A percentile compares a stretch with the other conserved stretches of the same genome.
These are phyloP conservation scores for Thuja plicata DNA, from an alignment of 83 land plant genomes.

Conservation along the genomic window DNA sequence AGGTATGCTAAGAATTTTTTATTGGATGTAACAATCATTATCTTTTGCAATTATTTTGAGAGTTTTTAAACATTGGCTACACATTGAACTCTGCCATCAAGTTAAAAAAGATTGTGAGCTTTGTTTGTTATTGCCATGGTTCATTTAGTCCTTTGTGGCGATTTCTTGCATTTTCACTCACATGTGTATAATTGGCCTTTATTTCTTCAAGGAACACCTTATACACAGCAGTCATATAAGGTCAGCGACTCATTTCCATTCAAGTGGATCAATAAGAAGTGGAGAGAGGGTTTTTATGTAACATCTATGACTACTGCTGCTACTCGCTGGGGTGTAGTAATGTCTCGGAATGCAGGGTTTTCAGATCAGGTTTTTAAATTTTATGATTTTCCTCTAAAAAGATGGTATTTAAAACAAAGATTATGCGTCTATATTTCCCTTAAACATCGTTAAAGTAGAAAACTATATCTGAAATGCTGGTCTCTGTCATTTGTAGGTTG, in stretches of 20 bases:
- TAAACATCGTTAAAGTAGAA: not conserved
- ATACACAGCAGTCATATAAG: constrained; percentile 80
- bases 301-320: constrained; percentile 83
- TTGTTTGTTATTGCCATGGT: not conserved
- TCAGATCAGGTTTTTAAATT: constrained; percentile 62
- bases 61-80: not conserved
- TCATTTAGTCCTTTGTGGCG: not conserved
- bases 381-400: not conserved
- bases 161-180: not conserved
- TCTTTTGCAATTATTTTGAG: not conserved
- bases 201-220: constrained; percentile 56
- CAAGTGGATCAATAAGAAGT: constrained; percentile 86
- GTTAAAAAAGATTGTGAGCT: not conserved
- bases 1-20: constrained; percentile 30
- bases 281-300: constrained; percentile 82
- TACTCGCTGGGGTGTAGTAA: constrained; percentile 79
- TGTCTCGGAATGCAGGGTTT: constrained; percentile 79
- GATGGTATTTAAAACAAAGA: not conserved
- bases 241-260: constrained; percentile 81
- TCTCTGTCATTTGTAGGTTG: constrained; percentile 32
- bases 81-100: not conserved
- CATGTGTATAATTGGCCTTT: not conserved
- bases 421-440: not conserved
- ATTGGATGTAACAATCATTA: not conserved
- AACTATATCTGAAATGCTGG: not conserved